Conservation (phyloP, 495 filamentous ascomycete genomes). For the Glutinoglossum americanum region DNA sequence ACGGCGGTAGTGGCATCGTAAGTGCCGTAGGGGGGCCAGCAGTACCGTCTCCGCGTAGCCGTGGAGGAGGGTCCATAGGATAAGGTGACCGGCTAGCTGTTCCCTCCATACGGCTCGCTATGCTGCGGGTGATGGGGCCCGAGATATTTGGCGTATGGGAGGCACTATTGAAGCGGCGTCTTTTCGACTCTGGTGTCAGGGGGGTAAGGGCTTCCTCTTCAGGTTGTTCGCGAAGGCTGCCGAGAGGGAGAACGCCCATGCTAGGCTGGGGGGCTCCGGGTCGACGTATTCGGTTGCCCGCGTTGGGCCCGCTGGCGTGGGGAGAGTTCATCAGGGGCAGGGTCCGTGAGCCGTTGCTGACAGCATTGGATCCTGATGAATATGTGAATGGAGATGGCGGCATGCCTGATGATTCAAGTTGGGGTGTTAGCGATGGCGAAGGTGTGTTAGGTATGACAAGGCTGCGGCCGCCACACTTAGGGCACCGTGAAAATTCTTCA, state of each 20-base stretch:
- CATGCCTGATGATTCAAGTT: background rate
- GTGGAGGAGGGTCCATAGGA: slow-evolving; percentile 10
- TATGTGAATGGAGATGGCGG: background rate
- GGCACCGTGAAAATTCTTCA: slow-evolving; percentile 26
- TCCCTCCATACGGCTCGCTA: background rate
- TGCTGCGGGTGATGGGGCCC: slow-evolving; percentile 2
- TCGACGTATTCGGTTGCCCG: background rate
- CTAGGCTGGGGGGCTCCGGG: background rate
- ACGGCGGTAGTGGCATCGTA: slow-evolving; percentile 10
- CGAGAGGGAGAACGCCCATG: background rate
- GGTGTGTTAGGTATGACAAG: slow-evolving; percentile 34
- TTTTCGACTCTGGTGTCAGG: slow-evolving; percentile 14
- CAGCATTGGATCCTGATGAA: background rate
- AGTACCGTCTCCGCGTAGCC: slow-evolving; percentile 10
- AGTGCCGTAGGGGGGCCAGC: background rate
- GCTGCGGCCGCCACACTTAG: slow-evolving; percentile 39
- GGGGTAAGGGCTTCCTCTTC: slow-evolving; percentile 13
- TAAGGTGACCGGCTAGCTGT: background rate
- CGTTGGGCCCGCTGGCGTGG: slow-evolving; percentile 7
- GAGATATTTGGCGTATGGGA: background rate
- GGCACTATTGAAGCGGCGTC: slow-evolving; percentile 11
- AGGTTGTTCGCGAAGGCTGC: slow-evolving; percentile 2
- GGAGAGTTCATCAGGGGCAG: slow-evolving; percentile 7
- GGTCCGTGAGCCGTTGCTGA: background rate
- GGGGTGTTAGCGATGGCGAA: slow-evolving; percentile 23